Evolutionary conservation across 164 flowering plant species (phyloP).

Genomic region (Sextonia rubra): DNA sequence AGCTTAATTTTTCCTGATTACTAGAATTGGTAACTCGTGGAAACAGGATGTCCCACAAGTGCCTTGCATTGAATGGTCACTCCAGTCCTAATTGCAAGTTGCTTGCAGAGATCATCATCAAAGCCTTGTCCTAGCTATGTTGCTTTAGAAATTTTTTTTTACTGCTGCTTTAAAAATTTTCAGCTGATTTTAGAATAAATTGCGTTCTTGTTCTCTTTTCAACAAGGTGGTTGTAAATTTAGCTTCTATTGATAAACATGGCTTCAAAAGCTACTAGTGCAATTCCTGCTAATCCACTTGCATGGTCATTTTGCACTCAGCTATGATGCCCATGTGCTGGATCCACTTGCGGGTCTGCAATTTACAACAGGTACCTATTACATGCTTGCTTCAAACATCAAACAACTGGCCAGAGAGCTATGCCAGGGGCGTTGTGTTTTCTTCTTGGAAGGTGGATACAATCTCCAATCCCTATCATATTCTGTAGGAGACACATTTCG

Average conservation of each 20-base stretch:
- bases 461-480: constrained; percentile 73
- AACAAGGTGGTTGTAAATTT: not conserved
- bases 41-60: too few relatives aligned
- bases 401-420: constrained; percentile 70
- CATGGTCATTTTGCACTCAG: constrained; percentile 23
- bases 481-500: constrained; percentile 93
- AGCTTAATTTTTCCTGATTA: too few relatives aligned
- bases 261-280: not conserved
- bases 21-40: too few relatives aligned
- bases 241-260: not conserved
- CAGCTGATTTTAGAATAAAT: too few relatives aligned
- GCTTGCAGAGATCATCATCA: too few relatives aligned
- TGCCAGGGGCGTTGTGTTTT: constrained; percentile 91
- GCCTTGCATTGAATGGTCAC: too few relatives aligned
- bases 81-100: too few relatives aligned
- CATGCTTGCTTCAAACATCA: constrained; percentile 79
- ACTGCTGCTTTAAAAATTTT: too few relatives aligned
- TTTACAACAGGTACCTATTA: constrained; percentile 84
- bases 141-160: too few relatives aligned
- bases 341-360: constrained; percentile 85
- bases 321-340: constrained; percentile 92
- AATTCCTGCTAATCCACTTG: not conserved
- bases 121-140: too few relatives aligned
- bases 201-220: not conserved
- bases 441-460: constrained; percentile 98